phyloP scores from a whole-genome alignment of 768 basidiomycete genomes.

The Multifurca ochricompacta region DNA sequence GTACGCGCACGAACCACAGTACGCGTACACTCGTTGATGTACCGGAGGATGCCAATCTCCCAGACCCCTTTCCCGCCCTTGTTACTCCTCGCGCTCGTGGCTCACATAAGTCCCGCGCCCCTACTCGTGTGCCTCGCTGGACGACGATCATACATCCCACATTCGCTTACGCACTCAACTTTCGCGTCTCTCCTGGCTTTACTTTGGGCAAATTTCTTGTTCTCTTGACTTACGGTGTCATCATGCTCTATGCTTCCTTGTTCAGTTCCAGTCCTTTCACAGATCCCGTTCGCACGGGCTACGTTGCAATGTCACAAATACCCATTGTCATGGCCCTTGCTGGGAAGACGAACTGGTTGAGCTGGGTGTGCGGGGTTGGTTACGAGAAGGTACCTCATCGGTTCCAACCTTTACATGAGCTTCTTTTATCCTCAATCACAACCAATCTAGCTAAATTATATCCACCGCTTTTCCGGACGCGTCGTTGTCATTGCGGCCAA shows the following conservation, averaged over 20 bases:
- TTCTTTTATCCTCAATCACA: neutral
- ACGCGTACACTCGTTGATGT: neutral
- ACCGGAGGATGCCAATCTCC: neutral
- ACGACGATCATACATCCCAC: slow-evolving; percentile 28
- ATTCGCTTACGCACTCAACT: slow-evolving; percentile 28
- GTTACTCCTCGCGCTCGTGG: neutral
- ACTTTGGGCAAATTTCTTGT: slow-evolving; percentile 34
- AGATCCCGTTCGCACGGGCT: slow-evolving; percentile 29
- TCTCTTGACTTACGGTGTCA: slow-evolving; percentile 29
- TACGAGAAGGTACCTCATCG: slow-evolving; percentile 38
- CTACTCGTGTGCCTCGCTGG: slow-evolving; percentile 34
- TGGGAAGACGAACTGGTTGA: slow-evolving; percentile 42
- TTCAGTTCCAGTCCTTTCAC: slow-evolving; percentile 30
- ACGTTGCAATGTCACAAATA: slow-evolving; percentile 37
- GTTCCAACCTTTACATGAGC: neutral
- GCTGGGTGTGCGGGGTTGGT: slow-evolving; percentile 34
- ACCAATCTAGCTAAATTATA: slow-evolving; percentile 38
- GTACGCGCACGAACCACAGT: neutral
- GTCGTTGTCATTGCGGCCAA: slow-evolving; percentile 35
- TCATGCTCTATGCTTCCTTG: slow-evolving; percentile 34
- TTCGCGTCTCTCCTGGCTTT: slow-evolving; percentile 30
- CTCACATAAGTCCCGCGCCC: slow-evolving; percentile 13
- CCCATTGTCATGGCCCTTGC: slow-evolving; percentile 38
- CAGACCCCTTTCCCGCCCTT: neutral
- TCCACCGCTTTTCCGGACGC: slow-evolving; percentile 47